Conservation (phyloP, 169 alveolate genomes). For the Plasmodium knowlesi region DNA sequence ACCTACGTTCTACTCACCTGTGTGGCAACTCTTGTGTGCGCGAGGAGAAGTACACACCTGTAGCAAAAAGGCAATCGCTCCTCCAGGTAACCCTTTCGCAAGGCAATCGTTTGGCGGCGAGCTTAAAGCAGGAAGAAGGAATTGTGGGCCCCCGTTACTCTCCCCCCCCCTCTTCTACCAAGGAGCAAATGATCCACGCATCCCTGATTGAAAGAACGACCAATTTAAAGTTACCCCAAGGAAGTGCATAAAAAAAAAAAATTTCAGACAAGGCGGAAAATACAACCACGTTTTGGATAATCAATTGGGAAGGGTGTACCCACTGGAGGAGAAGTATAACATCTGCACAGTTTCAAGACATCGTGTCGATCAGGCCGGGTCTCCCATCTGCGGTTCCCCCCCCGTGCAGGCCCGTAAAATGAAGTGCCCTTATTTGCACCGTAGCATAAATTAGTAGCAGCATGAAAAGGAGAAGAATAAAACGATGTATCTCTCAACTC, state of each 20-base stretch:
- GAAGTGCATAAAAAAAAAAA: background rate
- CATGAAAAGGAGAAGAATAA: constrained; percentile 35
- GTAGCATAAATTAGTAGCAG: background rate
- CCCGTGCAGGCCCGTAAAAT: background rate
- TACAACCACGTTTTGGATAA: background rate
- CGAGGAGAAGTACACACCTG: background rate
- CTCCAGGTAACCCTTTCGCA: too few species aligned
- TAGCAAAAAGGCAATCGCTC: too few species aligned
- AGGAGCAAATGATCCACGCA: background rate
- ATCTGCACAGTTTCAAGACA: too few species aligned
- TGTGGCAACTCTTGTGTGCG: background rate
- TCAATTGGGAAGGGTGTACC: too few species aligned
- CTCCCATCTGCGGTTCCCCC: background rate
- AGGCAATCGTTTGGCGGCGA: background rate
- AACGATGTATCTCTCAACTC: constrained; percentile 40
- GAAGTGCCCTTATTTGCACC: background rate
- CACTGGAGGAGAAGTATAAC: background rate
- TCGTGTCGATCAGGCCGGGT: background rate
- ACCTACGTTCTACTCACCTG: background rate
- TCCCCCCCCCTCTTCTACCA: too few species aligned
- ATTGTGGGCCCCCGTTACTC: background rate
- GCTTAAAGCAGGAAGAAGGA: background rate
- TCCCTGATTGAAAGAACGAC: background rate
- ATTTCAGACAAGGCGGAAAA: background rate
- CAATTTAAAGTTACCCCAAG: background rate